Evolutionary conservation across 495 filamentous ascomycete genomes (phyloP), one percentile per base, ranked within the genome.

Genomic region (Xylona heveae): DNA sequence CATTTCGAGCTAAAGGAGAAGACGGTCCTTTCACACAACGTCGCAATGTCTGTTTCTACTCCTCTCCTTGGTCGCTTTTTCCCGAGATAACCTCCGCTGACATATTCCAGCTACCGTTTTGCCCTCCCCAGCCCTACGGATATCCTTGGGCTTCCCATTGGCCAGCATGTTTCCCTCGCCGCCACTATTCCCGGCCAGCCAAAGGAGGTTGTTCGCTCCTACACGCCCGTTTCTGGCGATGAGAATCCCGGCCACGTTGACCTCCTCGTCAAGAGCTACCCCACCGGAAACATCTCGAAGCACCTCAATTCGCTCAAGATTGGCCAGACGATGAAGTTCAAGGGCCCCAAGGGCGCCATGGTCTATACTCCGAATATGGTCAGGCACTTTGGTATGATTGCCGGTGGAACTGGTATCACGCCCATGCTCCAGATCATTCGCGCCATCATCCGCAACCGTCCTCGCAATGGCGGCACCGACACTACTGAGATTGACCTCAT

Each of bases 321-420:
- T 26, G 84, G 88, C 31, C 67, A 95, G 50, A 74, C 66, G 32
- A 80, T 97, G 68, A 78, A 77, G 48, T 77, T 92, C 35, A 66
- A 63, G 42, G 88, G 88, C 9, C 88, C 88, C 44, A 94, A 93
- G 63, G 88, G 88, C 42, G 83, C 85, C 38, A 91, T 97, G 63
- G 78, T 90, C 28, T 97, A 97, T 53, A 74, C 71, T 6, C 84
- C 85, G 34, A 91, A 91, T 61, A 78, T 97, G 73, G 78, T 83
- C 36, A 68, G 80, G 30, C 75, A 74, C 48, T 85, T 97, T 34
- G 88, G 88, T 43, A 97, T 97, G 88, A 79, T 97, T 46, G 81
- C 88, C 36, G 88, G 88, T 50, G 88, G 88, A 32, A 95, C 88
- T 9, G 88, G 88, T 43, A 94, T 97, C 54, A 97, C 85, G 17